These are phyloP conservation scores for Euphrasia arctica DNA, from an alignment of 305 asterid genomes.

Conservation along the genomic window DNA sequence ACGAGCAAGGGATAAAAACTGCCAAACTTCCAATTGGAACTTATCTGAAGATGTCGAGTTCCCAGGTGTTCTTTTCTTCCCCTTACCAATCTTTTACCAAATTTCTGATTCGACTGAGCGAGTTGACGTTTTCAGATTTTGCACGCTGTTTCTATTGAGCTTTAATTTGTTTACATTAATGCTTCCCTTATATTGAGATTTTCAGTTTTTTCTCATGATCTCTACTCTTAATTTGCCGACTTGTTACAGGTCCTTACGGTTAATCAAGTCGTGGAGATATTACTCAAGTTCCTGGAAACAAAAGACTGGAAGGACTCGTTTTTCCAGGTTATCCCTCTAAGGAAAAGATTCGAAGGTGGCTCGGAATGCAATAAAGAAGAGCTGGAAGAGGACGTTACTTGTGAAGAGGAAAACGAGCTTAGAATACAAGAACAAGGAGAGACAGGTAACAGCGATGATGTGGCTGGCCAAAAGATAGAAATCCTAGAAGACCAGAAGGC, in stretches of 20 bases:
- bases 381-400: constrained; percentile 27
- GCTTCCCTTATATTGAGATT: neutral
- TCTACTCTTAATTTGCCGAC: constrained; percentile 8
- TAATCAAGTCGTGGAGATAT: constrained; percentile 86
- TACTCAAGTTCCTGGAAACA: constrained; percentile 72
- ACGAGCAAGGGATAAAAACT: constrained; percentile 88
- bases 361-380: constrained; percentile 30
- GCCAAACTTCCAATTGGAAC: constrained; percentile 89
- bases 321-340: constrained; percentile 79
- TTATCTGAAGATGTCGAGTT: constrained; percentile 88
- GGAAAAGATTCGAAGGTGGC: constrained; percentile 66
- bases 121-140: neutral
- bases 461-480: constrained; percentile 8
- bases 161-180: neutral
- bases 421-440: constrained; percentile 23
- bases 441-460: constrained; percentile 15
- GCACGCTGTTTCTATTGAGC: constrained; percentile 10
- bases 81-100: constrained; percentile 10
- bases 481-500: constrained; percentile 37
- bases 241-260: constrained; percentile 78
- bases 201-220: constrained; percentile 1
- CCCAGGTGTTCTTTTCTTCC: constrained; percentile 57
- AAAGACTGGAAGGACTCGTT: constrained; percentile 78
- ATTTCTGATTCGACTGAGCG: constrained; percentile 1
- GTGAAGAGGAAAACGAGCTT: constrained; percentile 24